Conservation (phyloP, 2,329 filamentous ascomycete genomes). For the Penicillium aurantiogriseum region DNA sequence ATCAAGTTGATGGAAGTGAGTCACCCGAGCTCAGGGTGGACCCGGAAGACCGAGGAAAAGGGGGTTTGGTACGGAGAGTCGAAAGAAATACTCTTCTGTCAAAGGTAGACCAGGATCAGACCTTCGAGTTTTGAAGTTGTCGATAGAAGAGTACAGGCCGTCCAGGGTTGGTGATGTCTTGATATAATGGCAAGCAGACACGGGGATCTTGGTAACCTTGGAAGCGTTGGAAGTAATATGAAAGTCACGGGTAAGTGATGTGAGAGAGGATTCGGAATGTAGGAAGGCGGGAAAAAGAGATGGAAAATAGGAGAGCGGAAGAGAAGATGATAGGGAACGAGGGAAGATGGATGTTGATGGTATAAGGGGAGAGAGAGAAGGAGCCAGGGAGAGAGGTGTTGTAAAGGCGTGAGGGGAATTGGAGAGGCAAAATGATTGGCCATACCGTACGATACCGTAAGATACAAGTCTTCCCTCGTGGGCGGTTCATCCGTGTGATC, state of each 20-base stretch:
- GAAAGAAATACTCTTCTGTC: constrained; percentile 8
- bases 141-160: constrained; percentile 17
- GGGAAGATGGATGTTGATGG: constrained; percentile 20
- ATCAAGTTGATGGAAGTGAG: constrained; percentile 7
- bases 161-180: constrained; percentile 13
- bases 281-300: constrained; percentile 11
- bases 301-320: constrained; percentile 9
- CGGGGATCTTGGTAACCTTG: constrained; percentile 8
- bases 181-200: constrained; percentile 7
- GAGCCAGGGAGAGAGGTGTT: constrained; percentile 19
- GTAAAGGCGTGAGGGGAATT: constrained; percentile 19
- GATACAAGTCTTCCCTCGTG: constrained; percentile 23
- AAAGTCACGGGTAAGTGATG: constrained; percentile 7
- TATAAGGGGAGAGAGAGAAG: constrained; percentile 18
- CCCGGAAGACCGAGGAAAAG: constrained; percentile 5
- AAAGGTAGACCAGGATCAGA: not conserved
- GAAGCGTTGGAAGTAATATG: constrained; percentile 4
- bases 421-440: constrained; percentile 14
- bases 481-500: constrained; percentile 9
- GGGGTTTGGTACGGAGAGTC: constrained; percentile 1
- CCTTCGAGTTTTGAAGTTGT: constrained; percentile 9
- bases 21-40: constrained; percentile 12
- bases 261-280: constrained; percentile 8
- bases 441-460: constrained; percentile 12
- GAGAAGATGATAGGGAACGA: constrained; percentile 13